Evolutionary conservation across 2,329 filamentous ascomycete genomes (phyloP).

Genomic region (Delphinella strobiligena): DNA sequence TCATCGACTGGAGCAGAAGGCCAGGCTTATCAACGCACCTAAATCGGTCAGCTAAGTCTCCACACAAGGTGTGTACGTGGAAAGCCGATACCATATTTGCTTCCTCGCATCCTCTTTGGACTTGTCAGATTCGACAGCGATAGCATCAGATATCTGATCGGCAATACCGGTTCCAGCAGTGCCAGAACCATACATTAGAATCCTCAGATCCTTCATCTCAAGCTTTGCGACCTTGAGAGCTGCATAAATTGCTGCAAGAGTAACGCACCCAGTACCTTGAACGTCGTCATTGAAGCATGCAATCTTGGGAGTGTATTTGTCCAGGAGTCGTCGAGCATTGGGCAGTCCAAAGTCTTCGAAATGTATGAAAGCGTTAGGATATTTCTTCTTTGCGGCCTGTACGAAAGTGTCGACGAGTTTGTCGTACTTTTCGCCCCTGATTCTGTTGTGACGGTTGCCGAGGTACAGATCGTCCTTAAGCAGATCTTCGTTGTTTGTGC

Average conservation of each 20-base stretch:
- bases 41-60: too few relatives aligned
- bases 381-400: constrained; percentile 52
- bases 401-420: constrained; percentile 67
- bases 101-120: constrained; percentile 61
- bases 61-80: too few relatives aligned
- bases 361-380: constrained; percentile 72
- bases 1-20: constrained; percentile 53
- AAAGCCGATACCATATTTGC: constrained; percentile 56
- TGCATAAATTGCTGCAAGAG: constrained; percentile 69
- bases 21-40: constrained; percentile 77
- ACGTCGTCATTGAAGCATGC: constrained; percentile 88
- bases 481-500: constrained; percentile 67
- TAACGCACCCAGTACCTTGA: constrained; percentile 80
- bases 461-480: constrained; percentile 70
- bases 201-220: constrained; percentile 54
- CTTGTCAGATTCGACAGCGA: constrained; percentile 54
- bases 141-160: constrained; percentile 71
- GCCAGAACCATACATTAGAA: constrained; percentile 70
- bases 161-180: constrained; percentile 78
- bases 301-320: constrained; percentile 60
- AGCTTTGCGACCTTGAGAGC: constrained; percentile 57
- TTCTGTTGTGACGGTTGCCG: constrained; percentile 55
- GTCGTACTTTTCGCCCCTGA: constrained; percentile 62
- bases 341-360: constrained; percentile 74
- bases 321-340: constrained; percentile 66